phyloP scores from a whole-genome alignment of 2,329 filamentous ascomycete genomes.

The Beauveria medogensis region DNA sequence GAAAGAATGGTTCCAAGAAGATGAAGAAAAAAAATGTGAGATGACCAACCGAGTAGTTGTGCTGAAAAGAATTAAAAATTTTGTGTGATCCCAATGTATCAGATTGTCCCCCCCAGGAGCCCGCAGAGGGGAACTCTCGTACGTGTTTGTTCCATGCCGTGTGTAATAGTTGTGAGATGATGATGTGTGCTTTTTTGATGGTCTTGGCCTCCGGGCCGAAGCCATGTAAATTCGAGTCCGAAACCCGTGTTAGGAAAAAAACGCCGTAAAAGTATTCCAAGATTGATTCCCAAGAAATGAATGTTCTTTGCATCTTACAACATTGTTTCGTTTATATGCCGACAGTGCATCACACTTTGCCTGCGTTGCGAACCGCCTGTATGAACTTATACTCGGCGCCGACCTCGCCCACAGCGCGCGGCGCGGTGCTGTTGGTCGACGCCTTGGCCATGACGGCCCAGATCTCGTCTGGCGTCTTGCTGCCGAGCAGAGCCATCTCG shows the following conservation, averaged over 20 bases:
- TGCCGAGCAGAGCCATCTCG: slow-evolving; percentile 43
- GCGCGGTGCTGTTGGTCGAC: slow-evolving; percentile 22
- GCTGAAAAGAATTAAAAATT: neutral
- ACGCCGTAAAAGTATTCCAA: slow-evolving; percentile 7
- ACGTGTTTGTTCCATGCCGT: neutral
- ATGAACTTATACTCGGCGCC: slow-evolving; percentile 44
- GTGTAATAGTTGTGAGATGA: neutral
- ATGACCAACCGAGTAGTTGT: neutral
- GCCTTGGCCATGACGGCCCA: slow-evolving; percentile 27
- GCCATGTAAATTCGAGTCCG: neutral
- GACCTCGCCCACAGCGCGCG: slow-evolving; percentile 29
- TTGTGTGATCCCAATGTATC: neutral
- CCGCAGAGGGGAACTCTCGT: neutral
- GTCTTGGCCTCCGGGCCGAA: neutral
- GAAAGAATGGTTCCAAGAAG: neutral
- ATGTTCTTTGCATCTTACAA: neutral
- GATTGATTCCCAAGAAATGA: neutral
- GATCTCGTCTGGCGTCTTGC: slow-evolving; percentile 37
- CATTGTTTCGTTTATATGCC: neutral
- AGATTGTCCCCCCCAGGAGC: neutral
- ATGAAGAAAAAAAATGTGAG: neutral
- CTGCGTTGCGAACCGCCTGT: slow-evolving; percentile 29
- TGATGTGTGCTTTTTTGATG: slow-evolving; percentile 4
- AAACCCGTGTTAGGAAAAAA: neutral
- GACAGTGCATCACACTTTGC: slow-evolving; percentile 23